Base-by-base conservation (phyloP, 108 stramenopile species). In the Mediolabrus comicus region DNA sequence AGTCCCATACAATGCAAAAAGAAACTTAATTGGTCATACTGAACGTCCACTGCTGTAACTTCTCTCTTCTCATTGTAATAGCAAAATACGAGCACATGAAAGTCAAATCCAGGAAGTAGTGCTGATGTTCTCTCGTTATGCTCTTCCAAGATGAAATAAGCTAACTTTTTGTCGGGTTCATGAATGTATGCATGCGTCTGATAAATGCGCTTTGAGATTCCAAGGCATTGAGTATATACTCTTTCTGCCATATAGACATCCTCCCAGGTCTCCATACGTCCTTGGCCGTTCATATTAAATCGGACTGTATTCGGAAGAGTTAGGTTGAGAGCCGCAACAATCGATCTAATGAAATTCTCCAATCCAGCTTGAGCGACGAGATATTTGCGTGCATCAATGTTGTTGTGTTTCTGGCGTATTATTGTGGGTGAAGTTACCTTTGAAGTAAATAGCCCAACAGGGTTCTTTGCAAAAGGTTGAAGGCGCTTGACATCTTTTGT, bases 131-230 rank as follows among this genome's bases (percentile, higher is more conserved):
- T 29, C 34, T 74, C 72, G 25, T 80, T 80, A 19, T 51, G 60
- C 28, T 80, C 79, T 62, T 80, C 79, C 22, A 80, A n/a, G 17
- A 80, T 55, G 51, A 80, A 80, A 30, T 80, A 80, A 1, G 79
- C 73, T 12, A 80, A 30, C 51, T 69, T 61, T 11, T 43, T 62
- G 14, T 74, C 46, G 2, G 73, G 73, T 59, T 80, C 79, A 62
- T 80, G 79, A 2, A 68, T 80, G 41, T 58, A 80, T 10, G 73
- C 59, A 69, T 74, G 79, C 26, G 67, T 69, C 53, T 75, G 73
- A 35, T 80, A 80, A 32, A 80, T 69, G 3, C 79, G 49, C 59
- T 74, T 73, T 6, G 78, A 79, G 29, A 79, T 79, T 22, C 78
- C 78, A 1, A 79, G 55, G 32, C 78, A 79, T 24, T 54, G 66